These are phyloP conservation scores for Colletotrichum liriopes DNA, from an alignment of 2,329 filamentous ascomycete species.

Conservation along the genomic window DNA sequence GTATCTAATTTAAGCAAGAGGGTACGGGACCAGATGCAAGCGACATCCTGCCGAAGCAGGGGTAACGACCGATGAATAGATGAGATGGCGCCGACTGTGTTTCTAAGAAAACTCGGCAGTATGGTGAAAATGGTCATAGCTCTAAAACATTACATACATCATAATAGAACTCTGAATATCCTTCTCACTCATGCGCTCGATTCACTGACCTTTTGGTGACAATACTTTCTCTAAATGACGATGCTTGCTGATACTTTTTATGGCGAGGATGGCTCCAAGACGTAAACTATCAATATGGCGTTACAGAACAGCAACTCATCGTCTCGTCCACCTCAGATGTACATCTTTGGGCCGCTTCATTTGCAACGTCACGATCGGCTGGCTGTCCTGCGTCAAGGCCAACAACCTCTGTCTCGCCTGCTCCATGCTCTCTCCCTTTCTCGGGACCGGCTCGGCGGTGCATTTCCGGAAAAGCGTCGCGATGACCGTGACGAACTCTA, in stretches of 20 bases:
- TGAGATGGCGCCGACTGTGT: background rate
- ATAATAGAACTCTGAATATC: conserved; percentile 18
- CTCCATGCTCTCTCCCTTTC: background rate
- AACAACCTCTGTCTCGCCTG: background rate
- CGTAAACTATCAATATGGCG: too few relatives aligned
- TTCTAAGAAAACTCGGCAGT: background rate
- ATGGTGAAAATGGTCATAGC: background rate
- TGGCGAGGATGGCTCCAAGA: background rate
- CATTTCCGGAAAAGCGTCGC: conserved; percentile 53
- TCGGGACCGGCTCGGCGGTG: background rate
- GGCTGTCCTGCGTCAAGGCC: background rate
- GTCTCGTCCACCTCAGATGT: background rate
- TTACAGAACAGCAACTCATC: background rate
- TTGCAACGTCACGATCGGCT: conserved; percentile 4
- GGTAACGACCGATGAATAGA: background rate
- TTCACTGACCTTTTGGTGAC: too few relatives aligned
- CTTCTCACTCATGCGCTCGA: background rate
- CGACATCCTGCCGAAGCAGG: background rate
- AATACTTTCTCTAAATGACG: too few relatives aligned
- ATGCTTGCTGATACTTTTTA: too few relatives aligned
- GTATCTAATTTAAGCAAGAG: background rate
- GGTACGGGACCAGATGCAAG: background rate
- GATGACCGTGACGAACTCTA: conserved; percentile 67
- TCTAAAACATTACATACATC: background rate
- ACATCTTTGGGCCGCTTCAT: conserved; percentile 17